Conservation (phyloP, 139 green algal genomes). For the Picochlorum sp. region DNA sequence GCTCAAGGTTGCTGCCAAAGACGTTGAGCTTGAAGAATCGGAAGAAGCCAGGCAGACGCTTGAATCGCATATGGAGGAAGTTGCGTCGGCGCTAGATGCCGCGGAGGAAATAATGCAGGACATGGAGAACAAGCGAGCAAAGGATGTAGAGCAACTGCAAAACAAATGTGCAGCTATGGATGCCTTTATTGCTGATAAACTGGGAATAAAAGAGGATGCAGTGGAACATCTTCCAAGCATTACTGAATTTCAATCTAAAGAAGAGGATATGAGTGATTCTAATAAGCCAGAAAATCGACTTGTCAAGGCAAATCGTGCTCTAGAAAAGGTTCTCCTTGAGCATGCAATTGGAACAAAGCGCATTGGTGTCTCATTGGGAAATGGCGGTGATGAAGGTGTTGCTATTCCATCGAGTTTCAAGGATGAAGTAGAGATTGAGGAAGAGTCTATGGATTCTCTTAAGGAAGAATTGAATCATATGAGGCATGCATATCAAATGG, state of each 20-base stretch:
- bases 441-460: not conserved
- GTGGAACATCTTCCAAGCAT: too few species aligned
- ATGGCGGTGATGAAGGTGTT: not conserved
- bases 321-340: not conserved
- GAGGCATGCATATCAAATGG: not conserved
- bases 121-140: not conserved
- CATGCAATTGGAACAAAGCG: not conserved
- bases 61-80: not conserved
- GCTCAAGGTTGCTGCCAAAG: not conserved
- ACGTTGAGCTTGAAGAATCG: not conserved
- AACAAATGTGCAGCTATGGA: not conserved
- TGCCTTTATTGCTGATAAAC: not conserved
- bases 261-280: not conserved
- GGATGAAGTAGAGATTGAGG: not conserved
- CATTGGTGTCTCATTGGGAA: not conserved
- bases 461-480: not conserved
- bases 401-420: not conserved
- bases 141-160: not conserved
- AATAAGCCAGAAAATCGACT: not conserved
- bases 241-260: too few species aligned
- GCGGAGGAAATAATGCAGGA: not conserved
- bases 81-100: not conserved
- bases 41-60: not conserved
- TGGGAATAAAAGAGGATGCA: not conserved
- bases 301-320: not conserved